These are phyloP conservation scores for Ogataea nitratoaversa DNA, from an alignment of 805 yeast species.

Conservation along the genomic window DNA sequence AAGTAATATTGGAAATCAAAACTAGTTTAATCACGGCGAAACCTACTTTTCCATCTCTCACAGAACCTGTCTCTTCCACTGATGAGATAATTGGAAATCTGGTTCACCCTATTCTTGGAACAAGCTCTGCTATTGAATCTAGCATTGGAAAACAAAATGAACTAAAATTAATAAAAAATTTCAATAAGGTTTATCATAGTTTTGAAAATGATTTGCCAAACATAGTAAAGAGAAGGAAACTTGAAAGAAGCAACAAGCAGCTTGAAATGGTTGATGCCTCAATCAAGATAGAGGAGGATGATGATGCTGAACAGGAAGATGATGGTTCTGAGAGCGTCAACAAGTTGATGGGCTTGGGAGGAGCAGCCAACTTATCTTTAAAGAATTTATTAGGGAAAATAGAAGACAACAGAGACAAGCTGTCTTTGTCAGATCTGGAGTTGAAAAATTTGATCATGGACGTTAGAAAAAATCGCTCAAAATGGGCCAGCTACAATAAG, in stretches of 20 bases:
- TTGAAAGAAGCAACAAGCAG: slow-evolving; percentile 77
- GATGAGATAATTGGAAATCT: slow-evolving; percentile 31
- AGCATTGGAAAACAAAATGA: slow-evolving; percentile 38
- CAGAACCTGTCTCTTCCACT: slow-evolving; percentile 21
- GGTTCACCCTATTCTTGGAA: slow-evolving; percentile 34
- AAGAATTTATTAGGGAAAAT: slow-evolving; percentile 77
- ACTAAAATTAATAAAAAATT: slow-evolving; percentile 48
- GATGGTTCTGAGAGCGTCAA: slow-evolving; percentile 26
- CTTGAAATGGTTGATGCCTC: slow-evolving; percentile 38
- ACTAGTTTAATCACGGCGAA: slow-evolving; percentile 20
- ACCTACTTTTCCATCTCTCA: slow-evolving; percentile 26
- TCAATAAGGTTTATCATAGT: slow-evolving; percentile 69
- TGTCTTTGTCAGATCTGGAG: slow-evolving; percentile 75
- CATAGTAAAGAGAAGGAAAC: slow-evolving; percentile 64
- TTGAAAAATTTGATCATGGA: slow-evolving; percentile 82
- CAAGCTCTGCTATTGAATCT: slow-evolving; percentile 36
- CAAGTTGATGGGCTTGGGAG: slow-evolving; percentile 35
- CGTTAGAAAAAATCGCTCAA: slow-evolving; percentile 90
- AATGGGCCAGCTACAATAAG: slow-evolving; percentile 95
- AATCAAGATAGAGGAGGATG: slow-evolving; percentile 13
- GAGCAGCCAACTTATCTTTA: slow-evolving; percentile 73
- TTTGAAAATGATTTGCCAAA: slow-evolving; percentile 78
- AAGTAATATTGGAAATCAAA: slow-evolving; percentile 15
- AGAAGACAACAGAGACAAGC: slow-evolving; percentile 72
- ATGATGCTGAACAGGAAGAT: slow-evolving; percentile 8